Conservation (phyloP, 192 early-diverging fungal genomes). For the Coemansia sp. region DNA sequence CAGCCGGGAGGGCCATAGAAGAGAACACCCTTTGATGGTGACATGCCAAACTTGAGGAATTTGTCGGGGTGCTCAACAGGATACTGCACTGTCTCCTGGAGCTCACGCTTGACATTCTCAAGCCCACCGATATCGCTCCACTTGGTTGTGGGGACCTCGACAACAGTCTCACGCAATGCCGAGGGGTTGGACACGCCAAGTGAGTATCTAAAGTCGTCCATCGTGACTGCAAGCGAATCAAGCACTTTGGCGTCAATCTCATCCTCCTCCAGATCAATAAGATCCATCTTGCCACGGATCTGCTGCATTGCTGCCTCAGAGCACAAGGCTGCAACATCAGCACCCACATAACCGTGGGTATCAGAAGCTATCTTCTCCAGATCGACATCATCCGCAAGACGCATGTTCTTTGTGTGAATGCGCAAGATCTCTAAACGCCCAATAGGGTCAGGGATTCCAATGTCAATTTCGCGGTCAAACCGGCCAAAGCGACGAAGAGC, state of each 20-base stretch:
- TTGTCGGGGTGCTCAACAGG: conserved; percentile 99
- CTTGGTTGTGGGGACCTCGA: conserved; percentile 91
- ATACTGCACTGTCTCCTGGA: conserved; percentile 98
- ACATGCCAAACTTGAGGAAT: conserved; percentile 97
- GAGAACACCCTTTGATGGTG: conserved; percentile 93
- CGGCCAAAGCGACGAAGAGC: conserved; percentile 98
- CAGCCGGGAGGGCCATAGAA: conserved; percentile 99
- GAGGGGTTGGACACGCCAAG: conserved; percentile 94
- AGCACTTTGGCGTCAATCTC: conserved; percentile 97
- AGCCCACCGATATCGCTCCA: conserved; percentile 98
- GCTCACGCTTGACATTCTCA: conserved; percentile 96
- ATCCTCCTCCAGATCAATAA: conserved; percentile 97
- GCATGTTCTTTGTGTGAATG: conserved; percentile 99
- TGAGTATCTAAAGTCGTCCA: conserved; percentile 97
- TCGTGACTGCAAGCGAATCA: conserved; percentile 91
- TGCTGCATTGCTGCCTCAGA: conserved; percentile 99
- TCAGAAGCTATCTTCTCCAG: conserved; percentile 95
- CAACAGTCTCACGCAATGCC: conserved; percentile 97
- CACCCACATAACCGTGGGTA: conserved; percentile 97
- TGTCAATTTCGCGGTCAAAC: conserved; percentile 98
- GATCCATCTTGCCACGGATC: conserved; percentile 99
- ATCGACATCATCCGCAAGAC: conserved; percentile 95
- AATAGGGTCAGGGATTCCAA: conserved; percentile 98
- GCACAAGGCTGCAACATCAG: conserved; percentile 95
- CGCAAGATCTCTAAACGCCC: conserved; percentile 98